Conservation (phyloP, 2,329 filamentous ascomycete species). For the Fusarium sp. region DNA sequence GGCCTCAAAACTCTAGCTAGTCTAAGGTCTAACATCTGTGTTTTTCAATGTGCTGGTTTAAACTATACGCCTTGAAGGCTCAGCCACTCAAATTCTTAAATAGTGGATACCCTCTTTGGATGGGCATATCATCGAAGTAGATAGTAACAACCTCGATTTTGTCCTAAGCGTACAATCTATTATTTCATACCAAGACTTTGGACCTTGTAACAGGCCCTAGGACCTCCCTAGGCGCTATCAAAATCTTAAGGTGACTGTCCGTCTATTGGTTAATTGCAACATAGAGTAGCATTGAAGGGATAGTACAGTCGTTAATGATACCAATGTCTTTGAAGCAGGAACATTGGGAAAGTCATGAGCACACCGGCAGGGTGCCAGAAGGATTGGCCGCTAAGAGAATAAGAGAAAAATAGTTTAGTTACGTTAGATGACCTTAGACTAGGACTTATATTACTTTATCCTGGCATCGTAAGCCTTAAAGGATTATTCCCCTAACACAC, state of each 20-base stretch:
- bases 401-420: no score
- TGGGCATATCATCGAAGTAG: background rate
- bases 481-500: no score
- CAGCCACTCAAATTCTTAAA: accelerated
- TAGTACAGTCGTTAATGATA: background rate
- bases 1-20: accelerated
- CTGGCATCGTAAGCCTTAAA: no score
- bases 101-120: background rate
- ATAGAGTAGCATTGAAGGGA: background rate
- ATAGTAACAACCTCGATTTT: background rate
- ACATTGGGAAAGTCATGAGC: background rate
- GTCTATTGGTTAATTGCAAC: background rate
- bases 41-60: background rate
- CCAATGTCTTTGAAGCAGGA: background rate
- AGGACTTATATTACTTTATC: no score
- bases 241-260: background rate
- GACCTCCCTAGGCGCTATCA: background rate
- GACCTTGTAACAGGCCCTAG: background rate
- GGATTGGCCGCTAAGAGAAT: no score
- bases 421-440: no score
- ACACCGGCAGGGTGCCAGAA: background rate
- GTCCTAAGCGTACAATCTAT: background rate
- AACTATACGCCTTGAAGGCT: background rate
- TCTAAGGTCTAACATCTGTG: background rate
- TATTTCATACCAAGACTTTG: accelerated